Evolutionary conservation across 2,329 filamentous ascomycete species (phyloP).

Genomic region (Apiospora aurea): DNA sequence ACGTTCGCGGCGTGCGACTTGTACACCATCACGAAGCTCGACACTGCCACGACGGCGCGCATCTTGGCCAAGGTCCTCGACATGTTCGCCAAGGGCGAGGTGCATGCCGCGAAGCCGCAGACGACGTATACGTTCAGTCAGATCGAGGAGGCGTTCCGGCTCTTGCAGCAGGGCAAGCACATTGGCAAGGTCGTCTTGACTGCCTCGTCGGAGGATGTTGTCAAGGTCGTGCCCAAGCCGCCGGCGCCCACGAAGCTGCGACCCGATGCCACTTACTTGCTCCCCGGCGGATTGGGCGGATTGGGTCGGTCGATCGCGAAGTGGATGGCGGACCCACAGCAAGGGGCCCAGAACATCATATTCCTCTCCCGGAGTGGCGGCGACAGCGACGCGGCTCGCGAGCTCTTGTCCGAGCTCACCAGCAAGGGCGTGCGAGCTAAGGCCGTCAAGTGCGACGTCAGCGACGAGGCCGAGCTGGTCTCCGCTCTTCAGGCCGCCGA

Average conservation of each 20-base stretch:
- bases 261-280: slow-evolving; percentile 25
- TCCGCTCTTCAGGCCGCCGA: background rate
- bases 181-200: slow-evolving; percentile 48
- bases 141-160: slow-evolving; percentile 43
- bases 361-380: slow-evolving; percentile 16
- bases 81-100: slow-evolving; percentile 25
- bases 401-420: slow-evolving; percentile 5
- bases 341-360: slow-evolving; percentile 22
- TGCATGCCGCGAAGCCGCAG: slow-evolving; percentile 22
- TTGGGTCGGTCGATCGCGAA: slow-evolving; percentile 32
- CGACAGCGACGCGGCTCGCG: slow-evolving; percentile 21
- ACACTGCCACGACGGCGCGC: slow-evolving; percentile 24
- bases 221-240: slow-evolving; percentile 4
- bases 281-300: slow-evolving; percentile 35
- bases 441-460: slow-evolving; percentile 12
- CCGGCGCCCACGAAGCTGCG: slow-evolving; percentile 21
- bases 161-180: slow-evolving; percentile 47
- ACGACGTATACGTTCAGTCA: slow-evolving; percentile 25
- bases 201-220: slow-evolving; percentile 29
- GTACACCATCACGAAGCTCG: slow-evolving; percentile 25
- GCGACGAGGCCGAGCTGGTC: background rate
- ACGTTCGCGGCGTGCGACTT: slow-evolving; percentile 28
- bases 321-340: slow-evolving; percentile 31
- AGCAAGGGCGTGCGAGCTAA: slow-evolving; percentile 10
- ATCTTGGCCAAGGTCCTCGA: slow-evolving; percentile 26